Conservation (phyloP, 176 grass and related monocot species). For the Avena insularis region DNA sequence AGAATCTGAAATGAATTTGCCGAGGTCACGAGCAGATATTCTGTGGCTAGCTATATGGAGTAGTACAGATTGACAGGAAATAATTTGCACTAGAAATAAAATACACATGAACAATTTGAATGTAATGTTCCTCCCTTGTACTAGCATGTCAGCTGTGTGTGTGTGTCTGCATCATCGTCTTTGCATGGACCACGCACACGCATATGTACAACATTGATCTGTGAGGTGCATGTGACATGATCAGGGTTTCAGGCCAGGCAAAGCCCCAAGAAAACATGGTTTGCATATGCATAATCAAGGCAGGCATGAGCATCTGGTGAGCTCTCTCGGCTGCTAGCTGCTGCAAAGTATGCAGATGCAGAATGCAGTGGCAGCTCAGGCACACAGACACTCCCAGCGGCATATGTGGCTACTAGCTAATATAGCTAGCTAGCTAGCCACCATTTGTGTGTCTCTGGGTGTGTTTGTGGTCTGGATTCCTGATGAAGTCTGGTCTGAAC, state of each 20-base stretch:
- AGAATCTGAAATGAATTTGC: constrained; percentile 26
- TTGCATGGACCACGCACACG: constrained; percentile 45
- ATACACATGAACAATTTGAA: constrained; percentile 36
- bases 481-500: constrained; percentile 43
- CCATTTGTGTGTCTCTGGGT: constrained; percentile 33
- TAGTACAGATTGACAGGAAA: not conserved
- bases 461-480: constrained; percentile 21
- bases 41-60: not conserved
- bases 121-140: constrained; percentile 45
- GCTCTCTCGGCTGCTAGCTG: constrained; percentile 30
- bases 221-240: constrained; percentile 36
- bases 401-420: constrained; percentile 1
- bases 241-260: constrained; percentile 43
- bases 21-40: not conserved
- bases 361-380: constrained; percentile 40
- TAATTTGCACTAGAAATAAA: constrained; percentile 14
- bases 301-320: constrained; percentile 41
- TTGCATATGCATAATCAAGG: constrained; percentile 38
- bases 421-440: not conserved
- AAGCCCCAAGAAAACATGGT: constrained; percentile 42
- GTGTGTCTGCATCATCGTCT: constrained; percentile 13
- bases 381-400: constrained; percentile 14
- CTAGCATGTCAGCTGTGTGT: constrained; percentile 1
- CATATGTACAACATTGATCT: constrained; percentile 40
- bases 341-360: constrained; percentile 39